Evolutionary conservation across 305 asterid species (phyloP), one percentile per base, ranked within the genome.

Genomic region (Rubia balearica): DNA sequence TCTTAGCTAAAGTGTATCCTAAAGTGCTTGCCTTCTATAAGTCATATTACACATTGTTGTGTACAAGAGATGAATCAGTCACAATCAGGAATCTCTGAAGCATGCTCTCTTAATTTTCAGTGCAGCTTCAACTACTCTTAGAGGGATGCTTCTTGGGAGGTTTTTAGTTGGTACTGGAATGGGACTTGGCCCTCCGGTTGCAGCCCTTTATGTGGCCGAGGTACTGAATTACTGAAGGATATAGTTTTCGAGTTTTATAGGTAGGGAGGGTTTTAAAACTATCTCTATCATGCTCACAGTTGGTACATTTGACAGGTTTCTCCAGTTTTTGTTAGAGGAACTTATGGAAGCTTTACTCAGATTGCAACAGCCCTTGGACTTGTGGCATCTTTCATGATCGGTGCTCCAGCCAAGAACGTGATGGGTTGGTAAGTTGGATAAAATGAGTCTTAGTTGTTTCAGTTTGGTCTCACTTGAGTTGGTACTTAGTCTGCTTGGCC

Each of bases 141-240:
- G 81, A 60, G 93, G 87, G 73, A 92, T 92, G 98, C 98, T 92
- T 81, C 83, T 90, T 66, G 98, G 98, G 70, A 87, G 98, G 82
- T 83, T 92, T 65, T 75, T 90, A 61, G 98, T 90, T 55, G 98
- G 98, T 76, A 75, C 83, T 51, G 98, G 97, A 71, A 90, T 92
- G 96, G 98, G 98, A 78, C 83, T 92, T 78, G 95, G 97, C 67
- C 98, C 98, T 70, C 90, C 98, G 51, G 96, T 92, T 72, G 97
- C 96, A 21, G 91, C 97, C 61, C 90, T 90, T 70, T 92, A 92
- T 77, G 96, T 92, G 48, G 82, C 98, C 36, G 98, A 92, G 98
- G 98, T 90, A 83, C 36, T 6, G 16, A 27, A 49, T 67, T 90
- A 83, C 63, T 8, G 36, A 17, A 49, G 65, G 57, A 24, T 70